A percentile compares a stretch with the other conserved stretches of the same genome.
phyloP scores from a whole-genome alignment of 345 rosid species.

The Populus nigra region DNA sequence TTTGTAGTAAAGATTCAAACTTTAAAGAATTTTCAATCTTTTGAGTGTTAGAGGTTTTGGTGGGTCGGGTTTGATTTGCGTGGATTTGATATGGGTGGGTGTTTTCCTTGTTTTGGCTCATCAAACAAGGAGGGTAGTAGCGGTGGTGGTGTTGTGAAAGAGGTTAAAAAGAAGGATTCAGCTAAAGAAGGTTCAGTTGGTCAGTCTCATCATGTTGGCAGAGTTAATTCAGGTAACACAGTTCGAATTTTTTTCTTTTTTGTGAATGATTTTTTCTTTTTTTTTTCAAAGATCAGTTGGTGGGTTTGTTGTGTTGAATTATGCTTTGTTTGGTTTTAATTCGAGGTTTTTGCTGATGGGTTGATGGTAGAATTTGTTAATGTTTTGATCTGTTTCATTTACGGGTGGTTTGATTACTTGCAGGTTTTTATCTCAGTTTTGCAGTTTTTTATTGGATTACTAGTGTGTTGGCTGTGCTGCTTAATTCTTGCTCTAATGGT shows the following conservation, averaged over 20 bases:
- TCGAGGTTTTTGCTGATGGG: constrained; percentile 24
- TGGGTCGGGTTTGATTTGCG: constrained; percentile 36
- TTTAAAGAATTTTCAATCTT: background rate
- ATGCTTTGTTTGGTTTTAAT: constrained; percentile 24
- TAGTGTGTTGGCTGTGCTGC: constrained; percentile 9
- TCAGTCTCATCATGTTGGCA: constrained; percentile 61
- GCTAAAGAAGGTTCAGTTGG: constrained; percentile 67
- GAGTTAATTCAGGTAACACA: constrained; percentile 67
- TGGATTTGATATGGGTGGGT: constrained; percentile 88
- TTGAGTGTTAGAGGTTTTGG: constrained; percentile 22
- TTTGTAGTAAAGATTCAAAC: constrained; percentile 7
- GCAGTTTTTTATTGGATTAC: constrained; percentile 15
- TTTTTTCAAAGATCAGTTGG: constrained; percentile 13
- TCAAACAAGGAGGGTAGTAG: constrained; percentile 56
- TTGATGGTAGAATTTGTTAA: constrained; percentile 16
- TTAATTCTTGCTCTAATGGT: constrained; percentile 9
- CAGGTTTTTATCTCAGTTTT: constrained; percentile 3
- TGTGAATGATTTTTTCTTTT: background rate
- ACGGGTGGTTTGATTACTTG: constrained; percentile 14
- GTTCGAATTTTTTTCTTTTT: background rate
- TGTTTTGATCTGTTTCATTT: constrained; percentile 44
- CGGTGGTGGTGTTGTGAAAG: constrained; percentile 46
- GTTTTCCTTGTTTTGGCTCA: constrained; percentile 97
- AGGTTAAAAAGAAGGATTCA: constrained; percentile 66
- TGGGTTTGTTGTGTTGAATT: constrained; percentile 35